phyloP scores from a whole-genome alignment of 768 basidiomycete genomes.

The Suillus luteus region DNA sequence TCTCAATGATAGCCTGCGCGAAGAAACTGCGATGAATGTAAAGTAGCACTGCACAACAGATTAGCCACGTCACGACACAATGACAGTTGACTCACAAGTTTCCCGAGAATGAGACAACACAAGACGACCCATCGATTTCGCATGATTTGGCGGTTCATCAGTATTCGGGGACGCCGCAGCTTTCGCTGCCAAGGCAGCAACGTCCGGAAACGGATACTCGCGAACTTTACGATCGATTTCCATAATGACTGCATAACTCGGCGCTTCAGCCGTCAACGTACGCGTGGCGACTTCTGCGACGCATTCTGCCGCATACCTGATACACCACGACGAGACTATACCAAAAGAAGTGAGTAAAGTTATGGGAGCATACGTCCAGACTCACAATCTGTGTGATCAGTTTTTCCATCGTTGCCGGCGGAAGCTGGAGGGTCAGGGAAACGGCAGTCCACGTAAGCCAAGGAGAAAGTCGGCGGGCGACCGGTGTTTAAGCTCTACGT shows the following conservation, averaged over 20 bases:
- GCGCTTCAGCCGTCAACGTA: constrained; percentile 64
- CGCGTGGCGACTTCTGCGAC: constrained; percentile 63
- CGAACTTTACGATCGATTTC: constrained; percentile 69
- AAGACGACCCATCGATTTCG: constrained; percentile 41
- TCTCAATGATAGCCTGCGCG: constrained; percentile 69
- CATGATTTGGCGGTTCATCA: constrained; percentile 18
- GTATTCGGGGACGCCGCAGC: constrained; percentile 17
- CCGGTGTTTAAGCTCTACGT: constrained; percentile 67
- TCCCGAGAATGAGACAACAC: constrained; percentile 39
- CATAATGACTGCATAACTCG: constrained; percentile 64
- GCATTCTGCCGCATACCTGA: constrained; percentile 64
- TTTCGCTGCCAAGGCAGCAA: constrained; percentile 36
- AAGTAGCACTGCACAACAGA: constrained; percentile 46
- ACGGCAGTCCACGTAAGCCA: constrained; percentile 67
- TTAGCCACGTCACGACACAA: not conserved
- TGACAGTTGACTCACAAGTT: constrained; percentile 33
- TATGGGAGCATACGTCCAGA: constrained; percentile 16
- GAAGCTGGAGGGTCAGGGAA: constrained; percentile 44
- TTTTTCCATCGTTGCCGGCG: constrained; percentile 19
- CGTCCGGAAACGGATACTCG: constrained; percentile 59
- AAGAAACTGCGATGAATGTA: constrained; percentile 71
- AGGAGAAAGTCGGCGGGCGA: constrained; percentile 67
- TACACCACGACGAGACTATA: constrained; percentile 61
- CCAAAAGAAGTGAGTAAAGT: constrained; percentile 10
- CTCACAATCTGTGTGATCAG: constrained; percentile 29